Conservation (phyloP, 306 rosid species). For the Ziziphus jujuba region DNA sequence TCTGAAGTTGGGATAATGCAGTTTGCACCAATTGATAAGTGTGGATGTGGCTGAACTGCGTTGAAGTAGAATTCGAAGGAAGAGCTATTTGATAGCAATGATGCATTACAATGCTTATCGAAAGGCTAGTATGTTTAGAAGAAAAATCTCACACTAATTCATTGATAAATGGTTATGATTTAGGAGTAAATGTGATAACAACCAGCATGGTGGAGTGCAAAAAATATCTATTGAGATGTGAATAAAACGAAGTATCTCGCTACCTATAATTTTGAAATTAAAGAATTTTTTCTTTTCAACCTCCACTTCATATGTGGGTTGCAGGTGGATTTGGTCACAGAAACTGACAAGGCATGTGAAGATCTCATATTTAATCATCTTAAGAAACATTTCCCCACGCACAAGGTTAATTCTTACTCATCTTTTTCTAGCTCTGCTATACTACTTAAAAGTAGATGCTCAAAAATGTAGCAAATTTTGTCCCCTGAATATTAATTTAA, state of each 20-base stretch:
- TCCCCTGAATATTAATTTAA: neutral
- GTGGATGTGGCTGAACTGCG: neutral
- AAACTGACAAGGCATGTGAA: constrained; percentile 97
- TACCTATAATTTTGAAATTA: neutral
- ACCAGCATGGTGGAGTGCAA: too few species aligned
- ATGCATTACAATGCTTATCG: constrained; percentile 5
- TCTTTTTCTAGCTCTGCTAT: neutral
- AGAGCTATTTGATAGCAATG: neutral
- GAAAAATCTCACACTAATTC: neutral
- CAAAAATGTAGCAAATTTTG: constrained; percentile 2
- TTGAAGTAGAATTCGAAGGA: neutral
- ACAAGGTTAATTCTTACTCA: constrained; percentile 56
- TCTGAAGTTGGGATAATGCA: too few species aligned
- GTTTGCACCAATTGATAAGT: neutral
- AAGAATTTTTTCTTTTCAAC: neutral
- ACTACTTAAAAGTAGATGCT: constrained; percentile 9
- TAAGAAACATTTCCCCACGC: constrained; percentile 73
- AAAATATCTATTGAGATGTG: neutral
- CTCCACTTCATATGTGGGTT: constrained; percentile 27
- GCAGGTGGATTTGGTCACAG: constrained; percentile 97
- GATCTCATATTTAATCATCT: constrained; percentile 83
- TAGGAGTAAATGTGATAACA: neutral
- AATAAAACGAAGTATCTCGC: neutral
- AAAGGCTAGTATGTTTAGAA: neutral
- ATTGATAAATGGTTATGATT: neutral